Conservation (phyloP, 2,329 filamentous ascomycete genomes). For the Colletotrichum australisinense region DNA sequence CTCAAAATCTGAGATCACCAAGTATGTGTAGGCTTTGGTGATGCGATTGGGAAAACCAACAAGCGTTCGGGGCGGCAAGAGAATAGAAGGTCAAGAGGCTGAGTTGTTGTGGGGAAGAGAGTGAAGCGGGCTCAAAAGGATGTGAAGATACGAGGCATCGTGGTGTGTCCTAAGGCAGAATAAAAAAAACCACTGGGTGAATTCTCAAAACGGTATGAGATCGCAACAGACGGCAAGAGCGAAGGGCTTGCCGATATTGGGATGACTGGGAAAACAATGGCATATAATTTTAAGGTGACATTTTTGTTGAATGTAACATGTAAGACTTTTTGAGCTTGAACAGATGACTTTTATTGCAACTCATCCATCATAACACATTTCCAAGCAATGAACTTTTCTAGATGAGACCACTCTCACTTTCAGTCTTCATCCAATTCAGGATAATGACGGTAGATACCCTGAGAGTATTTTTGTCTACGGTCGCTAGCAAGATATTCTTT, state of each 20-base stretch:
- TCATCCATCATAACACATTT: too few species aligned
- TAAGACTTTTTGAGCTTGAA: too few species aligned
- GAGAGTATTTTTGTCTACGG: constrained; percentile 68
- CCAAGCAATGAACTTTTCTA: too few species aligned
- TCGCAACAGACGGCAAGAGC: too few species aligned
- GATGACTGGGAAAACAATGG: too few species aligned
- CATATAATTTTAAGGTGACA: too few species aligned
- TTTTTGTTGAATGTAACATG: too few species aligned
- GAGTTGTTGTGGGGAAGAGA: background rate
- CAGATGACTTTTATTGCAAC: too few species aligned
- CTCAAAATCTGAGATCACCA: background rate
- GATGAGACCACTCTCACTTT: too few species aligned
- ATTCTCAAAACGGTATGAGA: background rate
- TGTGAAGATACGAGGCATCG: too few species aligned
- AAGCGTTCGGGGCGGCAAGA: background rate
- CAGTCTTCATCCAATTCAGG: constrained; percentile 72
- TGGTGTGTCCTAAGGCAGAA: background rate
- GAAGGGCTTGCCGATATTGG: too few species aligned
- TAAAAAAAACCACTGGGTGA: background rate
- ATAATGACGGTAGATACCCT: constrained; percentile 79
- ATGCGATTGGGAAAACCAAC: background rate
- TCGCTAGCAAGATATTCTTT: constrained; percentile 77
- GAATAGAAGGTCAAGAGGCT: background rate
- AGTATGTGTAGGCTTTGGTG: background rate
- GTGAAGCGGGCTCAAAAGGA: background rate